Percentiles rank a stretch among this genome's conserved stretches.
phyloP scores from a whole-genome alignment of 2,329 filamentous ascomycete species.

The Colletotrichum kahawae region DNA sequence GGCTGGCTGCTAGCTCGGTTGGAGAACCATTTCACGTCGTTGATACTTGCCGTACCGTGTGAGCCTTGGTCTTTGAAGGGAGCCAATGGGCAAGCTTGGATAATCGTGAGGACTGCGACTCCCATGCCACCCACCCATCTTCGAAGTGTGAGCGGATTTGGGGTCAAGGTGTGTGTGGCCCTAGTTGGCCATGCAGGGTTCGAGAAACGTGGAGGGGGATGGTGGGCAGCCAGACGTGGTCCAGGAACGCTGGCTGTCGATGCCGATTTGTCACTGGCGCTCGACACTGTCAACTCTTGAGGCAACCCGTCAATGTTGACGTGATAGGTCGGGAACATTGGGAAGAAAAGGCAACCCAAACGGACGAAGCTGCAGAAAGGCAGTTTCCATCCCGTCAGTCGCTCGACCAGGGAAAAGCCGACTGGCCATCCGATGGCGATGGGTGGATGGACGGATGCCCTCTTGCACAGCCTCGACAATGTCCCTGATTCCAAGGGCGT shows the following conservation, averaged over 20 bases:
- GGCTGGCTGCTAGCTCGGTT: neutral
- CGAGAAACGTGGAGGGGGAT: slow-evolving; percentile 1
- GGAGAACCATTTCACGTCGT: neutral
- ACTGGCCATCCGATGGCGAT: neutral
- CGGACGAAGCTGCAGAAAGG: slow-evolving; percentile 10
- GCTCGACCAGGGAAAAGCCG: neutral
- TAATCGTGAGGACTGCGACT: neutral
- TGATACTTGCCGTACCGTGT: slow-evolving; percentile 5
- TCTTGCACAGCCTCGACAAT: slow-evolving; percentile 8
- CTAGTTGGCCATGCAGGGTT: slow-evolving; percentile 17
- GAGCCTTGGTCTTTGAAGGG: neutral
- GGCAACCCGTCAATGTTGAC: neutral
- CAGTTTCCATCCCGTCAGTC: neutral
- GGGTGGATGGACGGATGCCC: neutral
- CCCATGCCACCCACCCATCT: neutral
- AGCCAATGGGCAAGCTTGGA: neutral
- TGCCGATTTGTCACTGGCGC: slow-evolving; percentile 1
- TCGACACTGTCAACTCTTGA: neutral
- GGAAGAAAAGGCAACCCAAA: neutral
- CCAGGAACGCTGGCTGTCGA: slow-evolving; percentile 2
- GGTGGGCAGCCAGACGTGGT: neutral
- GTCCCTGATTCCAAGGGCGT: neutral
- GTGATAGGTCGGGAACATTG: neutral
- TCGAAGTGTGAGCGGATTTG: slow-evolving; percentile 1
- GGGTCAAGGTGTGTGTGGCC: neutral